phyloP scores from a whole-genome alignment of 192 early-diverging fungal genomes.

The Backusella morwellensis region DNA sequence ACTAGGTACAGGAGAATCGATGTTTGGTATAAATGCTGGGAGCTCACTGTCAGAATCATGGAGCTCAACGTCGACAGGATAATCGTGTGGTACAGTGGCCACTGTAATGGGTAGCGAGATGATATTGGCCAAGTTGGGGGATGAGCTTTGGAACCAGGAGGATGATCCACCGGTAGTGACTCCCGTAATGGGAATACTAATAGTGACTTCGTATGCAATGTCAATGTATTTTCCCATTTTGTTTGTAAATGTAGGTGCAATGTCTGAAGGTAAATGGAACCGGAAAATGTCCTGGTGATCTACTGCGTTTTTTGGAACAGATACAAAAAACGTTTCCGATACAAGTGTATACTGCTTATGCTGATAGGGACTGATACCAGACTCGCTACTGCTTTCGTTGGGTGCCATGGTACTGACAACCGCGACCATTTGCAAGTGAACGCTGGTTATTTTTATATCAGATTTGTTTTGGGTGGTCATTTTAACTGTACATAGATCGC shows the following conservation, averaged over 20 bases:
- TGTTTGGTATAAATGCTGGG: slow-evolving; percentile 14
- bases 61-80: slow-evolving; percentile 11
- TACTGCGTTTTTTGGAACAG: slow-evolving; percentile 21
- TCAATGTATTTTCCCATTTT: slow-evolving; percentile 24
- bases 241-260: slow-evolving; percentile 16
- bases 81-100: slow-evolving; percentile 15
- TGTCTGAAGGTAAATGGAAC: slow-evolving; percentile 18
- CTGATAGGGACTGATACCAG: neutral
- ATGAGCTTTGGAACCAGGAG: neutral
- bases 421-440: neutral
- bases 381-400: neutral
- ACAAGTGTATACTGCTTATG: slow-evolving; percentile 16
- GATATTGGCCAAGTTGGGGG: neutral
- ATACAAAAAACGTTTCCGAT: slow-evolving; percentile 15
- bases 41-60: slow-evolving; percentile 9
- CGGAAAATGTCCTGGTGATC: slow-evolving; percentile 16
- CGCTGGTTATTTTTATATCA: slow-evolving; percentile 4
- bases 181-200: slow-evolving; percentile 14
- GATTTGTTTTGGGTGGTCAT: slow-evolving; percentile 11
- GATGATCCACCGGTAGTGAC: neutral
- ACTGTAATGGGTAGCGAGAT: slow-evolving; percentile 13
- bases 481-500: slow-evolving; percentile 11
- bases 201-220: slow-evolving; percentile 18
- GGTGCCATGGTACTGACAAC: slow-evolving; percentile 4
- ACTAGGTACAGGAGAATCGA: slow-evolving; percentile 16